A percentile compares a stretch with the other conserved stretches of the same genome.
Conservation (phyloP, 768 basidiomycete species). For the Trametes punicea region DNA sequence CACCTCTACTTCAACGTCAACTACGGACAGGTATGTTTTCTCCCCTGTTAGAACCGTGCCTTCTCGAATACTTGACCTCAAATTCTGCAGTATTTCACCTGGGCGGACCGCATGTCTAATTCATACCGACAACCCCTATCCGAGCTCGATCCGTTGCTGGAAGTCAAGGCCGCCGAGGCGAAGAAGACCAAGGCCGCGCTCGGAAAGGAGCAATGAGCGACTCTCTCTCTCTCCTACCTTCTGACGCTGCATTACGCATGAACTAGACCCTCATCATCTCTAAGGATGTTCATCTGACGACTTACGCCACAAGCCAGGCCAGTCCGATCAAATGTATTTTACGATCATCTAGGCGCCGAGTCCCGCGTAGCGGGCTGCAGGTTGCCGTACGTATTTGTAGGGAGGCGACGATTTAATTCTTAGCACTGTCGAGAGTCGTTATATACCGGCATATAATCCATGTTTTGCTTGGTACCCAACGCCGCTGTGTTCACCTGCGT, state of each 20-base stretch:
- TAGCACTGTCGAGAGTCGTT: slow-evolving; percentile 6
- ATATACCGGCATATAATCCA: slow-evolving; percentile 7
- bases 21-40: slow-evolving; percentile 73
- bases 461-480: neutral
- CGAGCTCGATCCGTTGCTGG: slow-evolving; percentile 80
- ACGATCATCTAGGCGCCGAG: slow-evolving; percentile 1
- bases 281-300: slow-evolving; percentile 16
- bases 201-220: slow-evolving; percentile 25
- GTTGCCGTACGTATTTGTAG: slow-evolving; percentile 11
- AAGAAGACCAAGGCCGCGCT: slow-evolving; percentile 28
- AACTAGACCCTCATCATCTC: neutral
- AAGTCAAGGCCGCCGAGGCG: slow-evolving; percentile 44
- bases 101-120: slow-evolving; percentile 79
- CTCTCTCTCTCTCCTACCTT: neutral
- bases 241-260: neutral
- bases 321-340: slow-evolving; percentile 20
- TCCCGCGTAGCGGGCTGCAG: neutral
- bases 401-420: slow-evolving; percentile 6
- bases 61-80: slow-evolving; percentile 16
- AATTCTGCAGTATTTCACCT: slow-evolving; percentile 90
- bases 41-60: slow-evolving; percentile 1
- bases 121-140: slow-evolving; percentile 90
- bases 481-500: neutral
- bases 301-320: slow-evolving; percentile 8
- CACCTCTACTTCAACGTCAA: slow-evolving; percentile 97